Evolutionary conservation across 176 grass and related monocot genomes (phyloP).

Genomic region (Sorghum bicolor): Sorghum_bicolor_NCBIv3 NC_012876.2:2168501-2169000

Average conservation of each 20-base stretch:
- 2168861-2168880: background rate
- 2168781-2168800: background rate
- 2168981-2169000: no score
- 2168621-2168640: no score
- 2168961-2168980: background rate
- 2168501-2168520: background rate
- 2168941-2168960: background rate
- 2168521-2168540: background rate
- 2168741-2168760: no score
- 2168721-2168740: no score
- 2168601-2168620: no score
- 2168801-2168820: background rate
- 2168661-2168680: no score
- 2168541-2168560: background rate
- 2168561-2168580: no score
- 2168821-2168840: background rate
- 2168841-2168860: background rate
- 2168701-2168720: no score
- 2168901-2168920: background rate
- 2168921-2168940: background rate
- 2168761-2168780: no score
- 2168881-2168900: background rate
- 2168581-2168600: no score
- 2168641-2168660: no score
- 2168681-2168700: no score